Conservation (phyloP, 352 stramenopile genomes). For the Globisporangium barbulae region DNA sequence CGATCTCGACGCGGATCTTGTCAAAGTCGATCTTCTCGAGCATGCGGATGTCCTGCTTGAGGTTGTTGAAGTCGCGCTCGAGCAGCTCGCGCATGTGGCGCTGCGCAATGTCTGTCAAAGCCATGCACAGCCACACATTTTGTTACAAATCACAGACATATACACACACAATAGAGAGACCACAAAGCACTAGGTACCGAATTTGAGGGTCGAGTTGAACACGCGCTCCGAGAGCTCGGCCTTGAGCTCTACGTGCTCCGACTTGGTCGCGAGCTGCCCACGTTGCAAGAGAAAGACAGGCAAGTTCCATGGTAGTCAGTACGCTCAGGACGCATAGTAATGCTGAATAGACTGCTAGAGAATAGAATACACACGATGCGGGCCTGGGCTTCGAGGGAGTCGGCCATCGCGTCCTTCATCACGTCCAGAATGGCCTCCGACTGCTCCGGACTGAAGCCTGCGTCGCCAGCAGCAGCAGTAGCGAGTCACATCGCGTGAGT, state of each 20-base stretch:
- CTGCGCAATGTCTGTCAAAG: constrained; percentile 74
- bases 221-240: constrained; percentile 85
- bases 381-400: constrained; percentile 69
- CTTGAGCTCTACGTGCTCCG: constrained; percentile 82
- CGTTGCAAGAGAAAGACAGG: not conserved
- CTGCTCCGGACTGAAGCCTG: constrained; percentile 68
- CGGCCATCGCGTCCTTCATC: constrained; percentile 79
- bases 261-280: constrained; percentile 79
- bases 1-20: constrained; percentile 86
- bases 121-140: not conserved
- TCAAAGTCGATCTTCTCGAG: constrained; percentile 90
- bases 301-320: not conserved
- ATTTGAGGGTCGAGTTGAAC: constrained; percentile 89
- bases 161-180: not conserved
- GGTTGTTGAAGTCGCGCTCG: constrained; percentile 86
- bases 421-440: constrained; percentile 79
- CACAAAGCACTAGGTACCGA: constrained; percentile 34
- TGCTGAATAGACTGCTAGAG: not conserved
- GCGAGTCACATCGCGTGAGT: not conserved
- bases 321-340: not conserved
- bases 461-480: not conserved
- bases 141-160: not conserved
- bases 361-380: constrained; percentile 43
- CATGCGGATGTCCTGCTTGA: constrained; percentile 90
- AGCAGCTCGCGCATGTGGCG: constrained; percentile 85